Percentiles rank a stretch among this genome's conserved stretches.
phyloP scores from a whole-genome alignment of 2,329 filamentous ascomycete species.

The Periconia macrospinosa region DNA sequence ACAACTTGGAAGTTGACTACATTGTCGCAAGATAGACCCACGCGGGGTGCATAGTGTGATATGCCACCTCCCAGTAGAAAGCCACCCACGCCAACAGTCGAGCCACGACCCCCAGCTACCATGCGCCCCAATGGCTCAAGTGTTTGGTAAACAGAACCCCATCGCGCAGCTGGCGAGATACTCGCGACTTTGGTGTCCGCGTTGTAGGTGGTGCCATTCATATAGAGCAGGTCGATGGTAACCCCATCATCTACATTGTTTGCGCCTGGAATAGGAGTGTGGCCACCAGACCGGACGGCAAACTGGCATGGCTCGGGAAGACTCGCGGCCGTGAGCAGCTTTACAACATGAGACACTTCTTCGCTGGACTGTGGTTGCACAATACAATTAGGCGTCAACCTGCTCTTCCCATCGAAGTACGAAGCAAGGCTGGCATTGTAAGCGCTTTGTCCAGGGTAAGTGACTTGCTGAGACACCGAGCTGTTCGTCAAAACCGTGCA shows the following conservation, averaged over 20 bases:
- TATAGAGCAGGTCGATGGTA: constrained; percentile 16
- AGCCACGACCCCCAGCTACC: constrained; percentile 10
- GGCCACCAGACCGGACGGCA: constrained; percentile 18
- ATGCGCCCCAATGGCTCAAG: constrained; percentile 2
- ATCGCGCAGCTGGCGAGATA: constrained; percentile 16
- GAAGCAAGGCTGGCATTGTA: constrained; percentile 14
- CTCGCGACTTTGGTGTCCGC: not conserved
- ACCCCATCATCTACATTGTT: constrained; percentile 20
- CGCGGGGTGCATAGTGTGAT: constrained; percentile 6
- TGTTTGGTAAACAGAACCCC: constrained; percentile 17
- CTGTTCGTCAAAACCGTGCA: constrained; percentile 10
- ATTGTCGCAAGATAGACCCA: constrained; percentile 15
- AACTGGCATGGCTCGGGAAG: constrained; percentile 9
- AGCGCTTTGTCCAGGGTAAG: constrained; percentile 7
- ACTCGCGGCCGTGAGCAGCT: constrained; percentile 6
- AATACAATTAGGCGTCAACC: constrained; percentile 23
- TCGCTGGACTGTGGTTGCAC: constrained; percentile 19
- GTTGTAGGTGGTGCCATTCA: constrained; percentile 12
- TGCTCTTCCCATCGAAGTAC: constrained; percentile 17
- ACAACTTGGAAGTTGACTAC: constrained; percentile 37
- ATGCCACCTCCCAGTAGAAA: constrained; percentile 19
- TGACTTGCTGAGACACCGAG: constrained; percentile 5
- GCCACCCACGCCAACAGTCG: constrained; percentile 13
- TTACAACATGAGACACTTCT: constrained; percentile 22
- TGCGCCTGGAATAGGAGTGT: constrained; percentile 14